phyloP scores from a whole-genome alignment of 2,329 filamentous ascomycete species.

The Paracorniculantispora psalliotae region DNA sequence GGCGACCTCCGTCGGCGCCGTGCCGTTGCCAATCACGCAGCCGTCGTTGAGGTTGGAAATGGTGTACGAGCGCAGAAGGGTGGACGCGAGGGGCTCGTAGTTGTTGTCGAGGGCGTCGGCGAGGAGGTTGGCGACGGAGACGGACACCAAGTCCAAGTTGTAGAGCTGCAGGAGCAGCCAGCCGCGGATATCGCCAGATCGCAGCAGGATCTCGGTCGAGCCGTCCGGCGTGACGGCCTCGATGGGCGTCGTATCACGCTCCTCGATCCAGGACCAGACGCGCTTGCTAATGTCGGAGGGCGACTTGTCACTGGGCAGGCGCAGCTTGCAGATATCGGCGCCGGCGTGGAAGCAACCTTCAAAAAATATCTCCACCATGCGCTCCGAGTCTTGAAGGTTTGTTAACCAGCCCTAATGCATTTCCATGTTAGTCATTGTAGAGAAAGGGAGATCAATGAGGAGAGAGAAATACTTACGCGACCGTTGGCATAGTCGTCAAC shows the following conservation, averaged over 20 bases:
- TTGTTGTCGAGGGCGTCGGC: background rate
- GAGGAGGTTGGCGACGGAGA: background rate
- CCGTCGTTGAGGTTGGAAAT: background rate
- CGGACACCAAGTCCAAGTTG: background rate
- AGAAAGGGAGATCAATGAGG: too few relatives aligned
- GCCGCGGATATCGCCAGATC: background rate
- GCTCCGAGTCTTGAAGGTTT: constrained; percentile 34
- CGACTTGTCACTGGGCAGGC: constrained; percentile 20
- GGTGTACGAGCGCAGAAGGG: fast-evolving
- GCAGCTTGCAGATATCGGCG: constrained; percentile 25
- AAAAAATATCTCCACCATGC: constrained; percentile 31
- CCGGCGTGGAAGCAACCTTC: constrained; percentile 30
- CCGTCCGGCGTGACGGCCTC: background rate
- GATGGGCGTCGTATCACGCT: background rate
- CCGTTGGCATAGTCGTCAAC: constrained; percentile 30
- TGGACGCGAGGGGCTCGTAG: background rate
- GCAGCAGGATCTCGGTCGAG: background rate
- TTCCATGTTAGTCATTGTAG: background rate
- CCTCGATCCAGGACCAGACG: constrained; percentile 25
- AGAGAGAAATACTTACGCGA: constrained; percentile 28
- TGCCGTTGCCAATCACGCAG: background rate
- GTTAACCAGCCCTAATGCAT: constrained; percentile 29
- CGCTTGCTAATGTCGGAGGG: constrained; percentile 28
- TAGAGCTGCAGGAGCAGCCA: background rate
- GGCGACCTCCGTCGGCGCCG: too few relatives aligned